Evolutionary conservation across 352 stramenopile species (phyloP), one percentile per base, ranked within the genome.

Genomic region (Elongisporangium prolatum): DNA sequence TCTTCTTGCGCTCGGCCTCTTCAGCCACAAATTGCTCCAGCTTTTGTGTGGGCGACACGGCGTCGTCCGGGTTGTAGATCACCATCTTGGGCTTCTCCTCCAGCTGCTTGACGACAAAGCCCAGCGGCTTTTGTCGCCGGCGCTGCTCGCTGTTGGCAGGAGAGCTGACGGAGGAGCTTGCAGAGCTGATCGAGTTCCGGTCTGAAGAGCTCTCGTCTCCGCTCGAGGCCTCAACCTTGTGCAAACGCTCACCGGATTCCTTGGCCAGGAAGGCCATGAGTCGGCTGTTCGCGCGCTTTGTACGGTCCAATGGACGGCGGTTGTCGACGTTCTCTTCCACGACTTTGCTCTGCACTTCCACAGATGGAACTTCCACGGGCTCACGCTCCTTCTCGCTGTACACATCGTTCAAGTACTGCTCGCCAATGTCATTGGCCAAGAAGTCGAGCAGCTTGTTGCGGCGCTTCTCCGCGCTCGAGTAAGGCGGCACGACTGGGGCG

Each of bases 381-480:
- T 68, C 54, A 17, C 61, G 72, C 18, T 77, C 67, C 21, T 91
- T 77, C 7, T 88, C 77, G 51, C 83, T 64, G 65, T 91, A 91
- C n/a, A 91, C 76, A 18, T 69, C 75, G 25, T 91, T 69, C 5
- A 91, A 58, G 60, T 91, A 91, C 7, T 74, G 61, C 57, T 91
- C 80, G 11, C 75, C 75, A n/a, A 86, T 63, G 54, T 91, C 80
- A n/a, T 74, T 84, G 28, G 80, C 80, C 8, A 91, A 60, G 53
- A 91, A 91, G 65, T 91, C 80, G 20, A 91, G 68, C 28, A 91
- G 61, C 58, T 91, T 91, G 52, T 70, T 85, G 54, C 75, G 71
- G 7, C 76, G 60, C 38, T 80, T 74, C 52, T 82, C 60, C 21
- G 65, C 60, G 34, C 68, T 64, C 40, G 34, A 17, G 34, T 44